Base-by-base conservation (phyloP, 2,329 filamentous ascomycete species). In the Botrytis sinoallii region DNA sequence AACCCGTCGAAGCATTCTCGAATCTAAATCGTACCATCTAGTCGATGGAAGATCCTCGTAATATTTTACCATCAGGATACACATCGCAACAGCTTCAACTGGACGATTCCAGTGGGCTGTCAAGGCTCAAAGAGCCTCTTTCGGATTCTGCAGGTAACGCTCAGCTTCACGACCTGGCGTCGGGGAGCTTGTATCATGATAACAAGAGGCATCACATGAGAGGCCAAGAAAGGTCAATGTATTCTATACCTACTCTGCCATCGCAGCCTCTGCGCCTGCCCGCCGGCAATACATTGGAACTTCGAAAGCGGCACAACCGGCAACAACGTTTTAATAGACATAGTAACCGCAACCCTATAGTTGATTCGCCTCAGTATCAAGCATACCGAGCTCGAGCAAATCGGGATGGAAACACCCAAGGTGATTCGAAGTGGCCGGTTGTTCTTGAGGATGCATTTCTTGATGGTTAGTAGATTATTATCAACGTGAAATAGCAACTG, bases 381-480 rank as follows among this genome's bases (percentile, higher is more conserved):
- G 88, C 90, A 77, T 92, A 92, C 81, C 87, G 90, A 77, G 87
- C 87, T 79, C 88, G 90, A 80, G 89, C 91, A 81, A 86, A 85
- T 75, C 88, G 90, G 81, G 90, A 91, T 80, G 88, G 89, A 73
- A 81, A 82, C 74, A 85, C 86, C 74, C 88, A 90, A 77, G 86
- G 90, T 77, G 86, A 90, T 78, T 85, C 86, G 75, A 88, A 86
- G 81, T 88, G 90, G 90, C 84, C 90, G 71, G 85, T 89, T 4
- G 86, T 88, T 76, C 84, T 92, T 14, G 90, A 92, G 79, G 85
- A 88, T 84, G 88, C 89, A 48, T 92, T 92, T 78, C 86, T 92
- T 74, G 90, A 92, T 82, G 88, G 90, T 91, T 82, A 83, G 86
- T 79, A 70, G 35, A 65, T 55, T 22, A 44, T 69, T 18, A 9